phyloP scores from a whole-genome alignment of 805 yeast species.

The Wickerhamiella sorbophila region DNA sequence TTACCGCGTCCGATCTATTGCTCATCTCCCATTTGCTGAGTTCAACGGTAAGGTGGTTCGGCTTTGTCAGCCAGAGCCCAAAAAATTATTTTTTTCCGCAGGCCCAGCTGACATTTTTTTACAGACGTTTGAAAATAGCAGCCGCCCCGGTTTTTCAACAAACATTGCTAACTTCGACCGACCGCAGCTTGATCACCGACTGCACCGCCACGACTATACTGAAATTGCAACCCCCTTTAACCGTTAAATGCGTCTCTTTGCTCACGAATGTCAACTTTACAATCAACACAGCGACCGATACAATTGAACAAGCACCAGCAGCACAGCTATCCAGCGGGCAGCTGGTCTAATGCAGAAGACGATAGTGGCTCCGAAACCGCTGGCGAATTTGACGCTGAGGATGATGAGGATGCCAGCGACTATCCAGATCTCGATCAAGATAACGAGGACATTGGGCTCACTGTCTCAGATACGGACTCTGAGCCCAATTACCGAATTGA shows the following conservation, averaged over 20 bases:
- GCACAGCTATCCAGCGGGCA: background rate
- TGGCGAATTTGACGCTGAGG: constrained; percentile 8
- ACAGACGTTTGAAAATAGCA: background rate
- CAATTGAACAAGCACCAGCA: background rate
- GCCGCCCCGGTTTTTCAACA: background rate
- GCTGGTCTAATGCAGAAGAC: constrained; percentile 27
- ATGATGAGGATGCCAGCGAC: constrained; percentile 29
- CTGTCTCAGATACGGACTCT: constrained; percentile 25
- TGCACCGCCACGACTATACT: no score
- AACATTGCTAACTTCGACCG: background rate
- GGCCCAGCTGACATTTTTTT: constrained; percentile 1
- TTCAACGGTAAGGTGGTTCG: background rate
- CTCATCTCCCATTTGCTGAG: constrained; percentile 1
- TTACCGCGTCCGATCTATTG: no score
- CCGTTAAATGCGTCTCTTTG: constrained; percentile 1
- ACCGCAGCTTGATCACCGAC: no score
- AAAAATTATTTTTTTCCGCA: constrained; percentile 2
- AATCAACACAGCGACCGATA: background rate
- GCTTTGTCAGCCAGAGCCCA: background rate
- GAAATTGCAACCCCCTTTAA: background rate
- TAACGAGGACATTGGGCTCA: constrained; percentile 25
- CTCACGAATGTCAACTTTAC: background rate
- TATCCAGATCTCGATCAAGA: constrained; percentile 31
- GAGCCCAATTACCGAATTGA: background rate
- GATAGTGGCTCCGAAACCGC: constrained; percentile 29